Percentiles rank a stretch among this genome's conserved stretches.
phyloP scores from a whole-genome alignment of 2,329 filamentous ascomycete genomes.

The Talaromyces sp. region DNA sequence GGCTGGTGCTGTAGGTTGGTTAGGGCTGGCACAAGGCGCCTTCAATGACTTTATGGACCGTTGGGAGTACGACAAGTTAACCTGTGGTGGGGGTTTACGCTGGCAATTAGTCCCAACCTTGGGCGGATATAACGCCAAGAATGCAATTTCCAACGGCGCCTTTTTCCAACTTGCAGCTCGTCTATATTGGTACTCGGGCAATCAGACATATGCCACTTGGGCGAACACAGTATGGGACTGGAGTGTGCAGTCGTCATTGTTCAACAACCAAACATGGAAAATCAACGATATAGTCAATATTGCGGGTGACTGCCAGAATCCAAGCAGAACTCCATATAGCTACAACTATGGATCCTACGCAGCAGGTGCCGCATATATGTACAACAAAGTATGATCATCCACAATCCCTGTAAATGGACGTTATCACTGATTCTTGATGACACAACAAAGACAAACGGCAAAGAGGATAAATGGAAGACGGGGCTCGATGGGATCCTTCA shows the following conservation, averaged over 20 bases:
- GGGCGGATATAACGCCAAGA: constrained; percentile 57
- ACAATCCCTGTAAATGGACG: background rate
- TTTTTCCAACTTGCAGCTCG: constrained; percentile 58
- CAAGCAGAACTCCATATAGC: constrained; percentile 52
- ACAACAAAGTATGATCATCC: constrained; percentile 43
- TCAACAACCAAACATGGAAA: constrained; percentile 46
- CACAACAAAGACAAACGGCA: constrained; percentile 28
- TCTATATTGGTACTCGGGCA: constrained; percentile 68
- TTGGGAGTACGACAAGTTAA: constrained; percentile 57
- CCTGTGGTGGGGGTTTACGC: constrained; percentile 69
- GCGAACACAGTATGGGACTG: constrained; percentile 62
- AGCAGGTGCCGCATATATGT: constrained; percentile 54
- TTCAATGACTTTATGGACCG: constrained; percentile 74
- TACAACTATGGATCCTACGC: constrained; percentile 56
- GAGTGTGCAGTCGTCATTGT: constrained; percentile 48
- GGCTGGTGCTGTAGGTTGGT: constrained; percentile 59
- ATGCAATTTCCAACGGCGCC: constrained; percentile 49
- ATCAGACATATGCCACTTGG: constrained; percentile 70
- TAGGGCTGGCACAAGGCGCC: constrained; percentile 70
- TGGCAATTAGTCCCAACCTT: constrained; percentile 79
- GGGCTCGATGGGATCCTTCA: constrained; percentile 52
- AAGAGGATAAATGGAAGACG: constrained; percentile 47
- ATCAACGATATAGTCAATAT: constrained; percentile 40
- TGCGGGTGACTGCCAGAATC: constrained; percentile 44
- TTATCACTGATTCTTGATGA: constrained; percentile 1